These are phyloP conservation scores for Pseudozyma sp. DNA, from an alignment of 1,284 basidiomycete genomes.

Conservation along the genomic window DNA sequence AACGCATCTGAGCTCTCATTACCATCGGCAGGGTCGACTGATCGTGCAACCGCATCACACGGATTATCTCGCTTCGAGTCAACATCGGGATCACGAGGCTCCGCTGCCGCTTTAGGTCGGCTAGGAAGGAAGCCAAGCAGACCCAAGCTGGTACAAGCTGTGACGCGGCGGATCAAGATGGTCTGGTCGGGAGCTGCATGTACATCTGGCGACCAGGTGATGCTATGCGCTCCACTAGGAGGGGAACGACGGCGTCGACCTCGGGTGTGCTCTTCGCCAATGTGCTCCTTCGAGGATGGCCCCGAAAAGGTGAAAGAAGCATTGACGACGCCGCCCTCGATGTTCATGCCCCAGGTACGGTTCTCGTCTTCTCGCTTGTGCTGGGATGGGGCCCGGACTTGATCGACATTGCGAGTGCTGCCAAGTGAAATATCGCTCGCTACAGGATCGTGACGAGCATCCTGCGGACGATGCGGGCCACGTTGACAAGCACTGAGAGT, in stretches of 20 bases:
- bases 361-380: slow-evolving; percentile 3
- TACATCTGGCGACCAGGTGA: slow-evolving; percentile 28
- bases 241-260: slow-evolving; percentile 21
- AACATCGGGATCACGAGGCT: slow-evolving; percentile 41
- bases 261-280: slow-evolving; percentile 15
- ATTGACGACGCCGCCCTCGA: slow-evolving; percentile 29
- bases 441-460: not conserved
- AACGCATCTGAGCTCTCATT: not conserved
- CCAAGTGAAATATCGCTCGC: not conserved
- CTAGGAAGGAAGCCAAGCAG: slow-evolving; percentile 35
- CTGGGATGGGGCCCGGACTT: slow-evolving; percentile 7
- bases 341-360: slow-evolving; percentile 11
- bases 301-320: slow-evolving; percentile 17
- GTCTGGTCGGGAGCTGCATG: slow-evolving; percentile 42
- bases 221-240: slow-evolving; percentile 14
- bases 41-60: slow-evolving; percentile 8
- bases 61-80: slow-evolving; percentile 15
- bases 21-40: not conserved
- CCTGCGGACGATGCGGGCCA: slow-evolving; percentile 45
- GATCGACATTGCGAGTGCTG: slow-evolving; percentile 9
- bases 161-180: slow-evolving; percentile 49
- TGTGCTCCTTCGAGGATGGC: not conserved
- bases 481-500: slow-evolving; percentile 50
- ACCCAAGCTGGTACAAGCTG: slow-evolving; percentile 32
- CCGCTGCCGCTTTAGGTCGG: slow-evolving; percentile 36